phyloP scores from a whole-genome alignment of 2,329 filamentous ascomycete species.

The Bertia moriformis region DNA sequence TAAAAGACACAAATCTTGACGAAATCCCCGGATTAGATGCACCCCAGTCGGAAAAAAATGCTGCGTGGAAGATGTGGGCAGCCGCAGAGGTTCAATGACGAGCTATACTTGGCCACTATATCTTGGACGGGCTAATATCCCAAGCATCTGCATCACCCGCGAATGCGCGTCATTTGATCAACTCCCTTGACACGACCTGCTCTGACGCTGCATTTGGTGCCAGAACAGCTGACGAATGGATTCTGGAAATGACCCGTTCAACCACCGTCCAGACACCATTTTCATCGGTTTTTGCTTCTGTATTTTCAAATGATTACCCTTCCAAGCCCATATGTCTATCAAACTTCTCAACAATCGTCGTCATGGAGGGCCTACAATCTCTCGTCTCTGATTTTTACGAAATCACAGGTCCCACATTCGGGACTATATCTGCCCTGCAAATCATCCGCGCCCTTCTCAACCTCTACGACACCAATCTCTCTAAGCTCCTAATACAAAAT shows the following conservation, averaged over 20 bases:
- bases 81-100: slow-evolving; percentile 7
- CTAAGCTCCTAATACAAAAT: no score
- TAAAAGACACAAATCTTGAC: not conserved
- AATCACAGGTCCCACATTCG: slow-evolving; percentile 2
- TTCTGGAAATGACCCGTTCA: slow-evolving; percentile 4
- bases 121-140: slow-evolving; percentile 9
- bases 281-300: not conserved
- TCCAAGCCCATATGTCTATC: slow-evolving; percentile 3
- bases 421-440: slow-evolving; percentile 3
- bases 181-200: slow-evolving; percentile 5
- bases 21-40: not conserved
- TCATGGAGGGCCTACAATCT: slow-evolving; percentile 6
- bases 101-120: slow-evolving; percentile 7
- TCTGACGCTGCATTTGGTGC: slow-evolving; percentile 8
- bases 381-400: slow-evolving; percentile 5
- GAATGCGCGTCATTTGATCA: slow-evolving; percentile 8
- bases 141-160: slow-evolving; percentile 8
- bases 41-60: slow-evolving; percentile 3
- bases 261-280: not conserved
- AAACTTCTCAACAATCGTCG: slow-evolving; percentile 4
- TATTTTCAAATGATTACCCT: slow-evolving; percentile 1
- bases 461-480: not conserved
- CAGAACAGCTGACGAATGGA: slow-evolving; percentile 7
- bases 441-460: not conserved
- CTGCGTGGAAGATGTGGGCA: slow-evolving; percentile 7